Evolutionary conservation across 1,284 basidiomycete species (phyloP).

Genomic region (Tilletia walkeri): DNA sequence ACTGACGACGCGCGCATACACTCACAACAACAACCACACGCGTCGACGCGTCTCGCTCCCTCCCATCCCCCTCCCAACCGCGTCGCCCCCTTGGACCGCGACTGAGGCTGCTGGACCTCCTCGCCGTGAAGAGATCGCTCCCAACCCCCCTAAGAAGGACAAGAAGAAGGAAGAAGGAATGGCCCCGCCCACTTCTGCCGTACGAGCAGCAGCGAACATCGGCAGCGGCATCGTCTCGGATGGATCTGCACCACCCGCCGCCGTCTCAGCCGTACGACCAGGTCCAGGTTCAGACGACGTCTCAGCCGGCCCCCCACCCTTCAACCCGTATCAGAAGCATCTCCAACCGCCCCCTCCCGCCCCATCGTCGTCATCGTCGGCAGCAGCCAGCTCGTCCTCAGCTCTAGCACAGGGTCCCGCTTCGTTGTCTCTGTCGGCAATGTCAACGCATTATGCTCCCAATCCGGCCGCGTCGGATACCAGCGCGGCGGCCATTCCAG

Average conservation of each 20-base stretch:
- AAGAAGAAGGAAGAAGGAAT: not conserved
- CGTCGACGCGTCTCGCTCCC: too few species aligned
- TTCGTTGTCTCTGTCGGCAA: not conserved
- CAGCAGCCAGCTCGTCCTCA: not conserved
- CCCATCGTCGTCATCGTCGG: not conserved
- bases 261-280: not conserved
- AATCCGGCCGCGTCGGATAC: not conserved
- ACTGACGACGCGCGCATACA: too few species aligned
- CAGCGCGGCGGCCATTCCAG: not conserved
- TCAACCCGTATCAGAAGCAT: conserved; percentile 12
- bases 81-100: too few species aligned
- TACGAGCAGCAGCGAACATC: not conserved
- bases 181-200: not conserved
- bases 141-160: too few species aligned
- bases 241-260: not conserved
- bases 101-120: too few species aligned
- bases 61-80: too few species aligned
- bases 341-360: conserved; percentile 8
- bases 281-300: not conserved
- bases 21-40: too few species aligned
- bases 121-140: too few species aligned
- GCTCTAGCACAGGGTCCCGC: not conserved
- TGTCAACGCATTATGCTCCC: conserved; percentile 1
- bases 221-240: not conserved
- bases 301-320: not conserved